Evolutionary conservation across 2,329 filamentous ascomycete species (phyloP).

Genomic region (Tolypocladium album): DNA sequence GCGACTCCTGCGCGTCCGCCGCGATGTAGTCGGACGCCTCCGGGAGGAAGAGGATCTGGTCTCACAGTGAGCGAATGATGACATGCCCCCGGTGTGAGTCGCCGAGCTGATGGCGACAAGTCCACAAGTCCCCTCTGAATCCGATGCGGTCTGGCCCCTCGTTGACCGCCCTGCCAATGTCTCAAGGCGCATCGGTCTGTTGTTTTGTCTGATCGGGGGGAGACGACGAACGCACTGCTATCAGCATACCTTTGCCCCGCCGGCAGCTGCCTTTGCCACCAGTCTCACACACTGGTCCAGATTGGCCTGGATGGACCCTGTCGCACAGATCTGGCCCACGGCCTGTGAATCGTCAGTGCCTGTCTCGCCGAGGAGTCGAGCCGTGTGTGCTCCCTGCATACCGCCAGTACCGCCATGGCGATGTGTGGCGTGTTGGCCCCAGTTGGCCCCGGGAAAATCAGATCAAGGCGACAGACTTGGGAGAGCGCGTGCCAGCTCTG

Average conservation of each 20-base stretch:
- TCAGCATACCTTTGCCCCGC: slow-evolving; percentile 60
- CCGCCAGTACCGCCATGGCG: slow-evolving; percentile 3
- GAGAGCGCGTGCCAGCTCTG: neutral
- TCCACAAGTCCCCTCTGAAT: neutral
- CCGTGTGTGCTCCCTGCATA: neutral
- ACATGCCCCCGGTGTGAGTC: neutral
- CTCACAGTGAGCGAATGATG: neutral
- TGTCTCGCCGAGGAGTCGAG: neutral
- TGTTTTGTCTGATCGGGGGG: neutral
- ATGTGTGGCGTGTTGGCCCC: neutral
- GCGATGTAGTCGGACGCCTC: slow-evolving; percentile 89
- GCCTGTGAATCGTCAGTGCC: slow-evolving; percentile 34
- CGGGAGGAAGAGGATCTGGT: slow-evolving; percentile 73
- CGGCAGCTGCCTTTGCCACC: slow-evolving; percentile 59
- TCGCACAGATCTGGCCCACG: slow-evolving; percentile 83
- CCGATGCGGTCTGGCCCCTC: neutral
- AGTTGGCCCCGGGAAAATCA: neutral
- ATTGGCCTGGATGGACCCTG: slow-evolving; percentile 66
- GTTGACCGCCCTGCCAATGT: slow-evolving; percentile 6
- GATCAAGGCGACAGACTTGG: neutral
- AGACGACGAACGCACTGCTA: neutral
- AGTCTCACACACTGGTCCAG: slow-evolving; percentile 66
- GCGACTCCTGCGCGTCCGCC: slow-evolving; percentile 52
- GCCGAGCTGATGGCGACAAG: neutral
- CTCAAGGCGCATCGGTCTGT: slow-evolving; percentile 5